These are phyloP conservation scores for Chlorella sp. DNA, from an alignment of 139 green algal species.

Conservation along the genomic window DNA sequence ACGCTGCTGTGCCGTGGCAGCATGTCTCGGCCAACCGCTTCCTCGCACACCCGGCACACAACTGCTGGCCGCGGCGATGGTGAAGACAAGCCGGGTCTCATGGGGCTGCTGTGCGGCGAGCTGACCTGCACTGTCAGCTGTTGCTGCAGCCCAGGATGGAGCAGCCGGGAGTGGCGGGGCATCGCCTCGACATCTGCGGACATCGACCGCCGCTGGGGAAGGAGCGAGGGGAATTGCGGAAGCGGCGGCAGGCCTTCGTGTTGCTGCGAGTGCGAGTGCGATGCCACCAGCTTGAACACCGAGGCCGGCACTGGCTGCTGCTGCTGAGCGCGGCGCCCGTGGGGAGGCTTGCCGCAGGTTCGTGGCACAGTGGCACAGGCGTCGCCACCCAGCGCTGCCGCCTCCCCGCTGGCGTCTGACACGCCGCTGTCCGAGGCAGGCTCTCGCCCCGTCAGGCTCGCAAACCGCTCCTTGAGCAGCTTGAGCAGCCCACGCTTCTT, in stretches of 20 bases:
- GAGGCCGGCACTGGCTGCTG: not conserved
- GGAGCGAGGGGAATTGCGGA: not conserved
- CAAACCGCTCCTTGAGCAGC: conserved; percentile 22
- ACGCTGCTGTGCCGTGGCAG: conserved; percentile 43
- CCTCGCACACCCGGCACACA: conserved; percentile 57
- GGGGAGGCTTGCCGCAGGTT: conserved; percentile 2
- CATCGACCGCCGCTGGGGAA: not conserved
- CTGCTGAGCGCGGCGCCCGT: not conserved
- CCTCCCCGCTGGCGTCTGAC: too few species aligned
- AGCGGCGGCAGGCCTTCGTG: not conserved
- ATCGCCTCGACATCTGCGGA: conserved; percentile 19
- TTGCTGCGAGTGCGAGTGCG: not conserved
- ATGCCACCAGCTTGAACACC: not conserved
- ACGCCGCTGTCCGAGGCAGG: too few species aligned
- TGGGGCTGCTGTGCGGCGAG: not conserved
- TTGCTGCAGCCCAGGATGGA: conserved; percentile 27
- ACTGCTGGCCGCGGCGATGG: conserved; percentile 8
- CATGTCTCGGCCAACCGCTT: conserved; percentile 25
- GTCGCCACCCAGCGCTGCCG: too few species aligned
- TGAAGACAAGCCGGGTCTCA: not conserved
- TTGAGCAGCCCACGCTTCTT: conserved; percentile 17
- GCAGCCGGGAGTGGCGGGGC: not conserved
- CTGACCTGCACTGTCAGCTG: conserved; percentile 18
- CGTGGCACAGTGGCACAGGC: too few species aligned
- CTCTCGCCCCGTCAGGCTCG: too few species aligned